Base-by-base conservation (phyloP, 75 land plant species). In the Pseudotsuga menziesii region DNA sequence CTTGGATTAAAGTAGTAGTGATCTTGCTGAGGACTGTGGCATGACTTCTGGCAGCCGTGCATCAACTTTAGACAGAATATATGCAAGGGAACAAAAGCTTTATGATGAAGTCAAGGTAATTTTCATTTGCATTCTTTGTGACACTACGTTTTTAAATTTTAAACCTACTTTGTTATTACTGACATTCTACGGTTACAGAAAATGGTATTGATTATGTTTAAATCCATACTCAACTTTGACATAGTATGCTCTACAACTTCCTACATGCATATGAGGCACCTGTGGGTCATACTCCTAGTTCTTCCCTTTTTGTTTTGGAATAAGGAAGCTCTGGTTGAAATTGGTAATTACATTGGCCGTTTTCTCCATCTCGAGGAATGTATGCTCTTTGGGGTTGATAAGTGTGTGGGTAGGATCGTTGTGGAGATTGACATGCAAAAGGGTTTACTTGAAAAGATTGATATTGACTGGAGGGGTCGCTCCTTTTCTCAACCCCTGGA, bases 51-150 rank as follows among this genome's bases (percentile, higher is more conserved):
- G 88, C 2, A 85, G 93, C 71, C 95, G 91, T 57, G 86, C 86
- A 57, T 88, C 91, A 54, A 93, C 91, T 44, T 44, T 93, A 62
- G 95, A 89, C 41, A 82, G 86, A 71, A 63, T 93, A 56, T 90
- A 83, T 78, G 91, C 81, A 59, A 91, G 95, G 95, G 95, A 93
- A 77, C 91, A 93, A 73, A 93, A 90, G 77, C 86, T 93, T 19
- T 93, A 90, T 71, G 82, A 88, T 14, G 93, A 93, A 85, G 95
- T 93, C 32, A 90, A 85, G 91, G 95, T 93, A 87, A 52, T 41
- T 57, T 75, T 25, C 52, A 8, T 32, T n/a, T 41, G 25, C 20
- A 20, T 12, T 36, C 41, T 39, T 41, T 17, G 20, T 67, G 20
- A 35, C 17, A 67, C 39, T n/a, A 2, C 41, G 29, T 16, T 66